Evolutionary conservation across 139 green algal genomes (phyloP).

Genomic region (Chlamydomonas sp.): DNA sequence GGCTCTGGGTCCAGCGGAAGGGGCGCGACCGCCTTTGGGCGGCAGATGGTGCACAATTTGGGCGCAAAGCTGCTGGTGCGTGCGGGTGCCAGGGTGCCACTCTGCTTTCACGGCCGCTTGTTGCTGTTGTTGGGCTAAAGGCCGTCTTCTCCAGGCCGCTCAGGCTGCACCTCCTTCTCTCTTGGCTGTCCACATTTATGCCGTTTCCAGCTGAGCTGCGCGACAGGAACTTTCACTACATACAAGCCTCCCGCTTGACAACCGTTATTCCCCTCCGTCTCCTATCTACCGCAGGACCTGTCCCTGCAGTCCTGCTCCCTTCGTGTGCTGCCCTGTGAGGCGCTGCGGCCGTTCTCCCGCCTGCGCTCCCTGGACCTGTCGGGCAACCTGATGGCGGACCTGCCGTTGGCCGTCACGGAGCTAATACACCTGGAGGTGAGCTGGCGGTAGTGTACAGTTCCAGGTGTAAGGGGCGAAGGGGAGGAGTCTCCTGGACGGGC

Average conservation of each 20-base stretch:
- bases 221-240: not conserved
- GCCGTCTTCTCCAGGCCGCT: not conserved
- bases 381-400: not conserved
- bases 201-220: too few relatives aligned
- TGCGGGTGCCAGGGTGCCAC: not conserved
- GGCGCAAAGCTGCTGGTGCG: constrained; percentile 22
- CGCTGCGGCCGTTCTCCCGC: not conserved
- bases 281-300: constrained; percentile 9
- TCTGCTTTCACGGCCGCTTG: too few relatives aligned
- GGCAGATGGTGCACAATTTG: constrained; percentile 6
- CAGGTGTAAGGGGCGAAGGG: not conserved
- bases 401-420: not conserved
- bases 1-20: not conserved
- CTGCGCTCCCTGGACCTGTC: constrained; percentile 15
- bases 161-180: too few relatives aligned
- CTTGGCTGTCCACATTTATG: too few relatives aligned
- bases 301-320: constrained; percentile 10
- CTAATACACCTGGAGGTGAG: constrained; percentile 15
- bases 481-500: too few relatives aligned
- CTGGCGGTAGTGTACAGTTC: not conserved
- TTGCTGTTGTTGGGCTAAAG: not conserved
- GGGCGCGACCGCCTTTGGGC: not conserved
- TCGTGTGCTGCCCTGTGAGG: not conserved
- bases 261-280: not conserved
- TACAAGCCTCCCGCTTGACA: not conserved